These are phyloP conservation scores for Malus asiatica DNA, from an alignment of 306 rosid species.

Conservation along the genomic window DNA sequence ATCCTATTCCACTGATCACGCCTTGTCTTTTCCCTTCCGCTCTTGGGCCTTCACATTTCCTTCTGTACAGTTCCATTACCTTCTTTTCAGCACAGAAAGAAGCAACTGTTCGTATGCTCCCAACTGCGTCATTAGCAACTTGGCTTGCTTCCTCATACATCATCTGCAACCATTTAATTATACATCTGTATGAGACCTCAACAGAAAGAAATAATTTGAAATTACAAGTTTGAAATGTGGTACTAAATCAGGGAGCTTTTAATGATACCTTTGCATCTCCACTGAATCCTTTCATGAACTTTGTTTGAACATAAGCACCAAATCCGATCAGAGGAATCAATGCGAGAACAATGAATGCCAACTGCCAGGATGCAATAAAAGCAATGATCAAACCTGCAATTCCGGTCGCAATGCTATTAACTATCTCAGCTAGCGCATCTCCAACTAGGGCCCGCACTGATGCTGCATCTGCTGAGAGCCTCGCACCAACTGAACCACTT, in stretches of 20 bases:
- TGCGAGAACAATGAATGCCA: conserved; percentile 55
- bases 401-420: conserved; percentile 49
- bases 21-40: conserved; percentile 64
- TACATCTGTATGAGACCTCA: background rate
- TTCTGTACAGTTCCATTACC: conserved; percentile 71
- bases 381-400: conserved; percentile 73
- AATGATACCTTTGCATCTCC: conserved; percentile 67
- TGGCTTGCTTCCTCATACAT: conserved; percentile 93
- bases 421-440: conserved; percentile 53
- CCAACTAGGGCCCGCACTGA: conserved; percentile 73
- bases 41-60: conserved; percentile 77
- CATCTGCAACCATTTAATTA: conserved; percentile 37
- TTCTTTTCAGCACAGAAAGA: conserved; percentile 87
- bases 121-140: conserved; percentile 86
- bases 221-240: background rate
- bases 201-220: background rate
- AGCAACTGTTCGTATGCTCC: conserved; percentile 83
- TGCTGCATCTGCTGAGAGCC: conserved; percentile 86
- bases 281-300: conserved; percentile 80
- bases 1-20: conserved; percentile 76
- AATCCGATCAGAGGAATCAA: conserved; percentile 62
- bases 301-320: conserved; percentile 58
- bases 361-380: conserved; percentile 56
- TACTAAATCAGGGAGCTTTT: background rate
- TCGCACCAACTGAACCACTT: conserved; percentile 70